Evolutionary conservation across 768 basidiomycete species (phyloP).

Genomic region (Cyclocybe aegerita): DNA sequence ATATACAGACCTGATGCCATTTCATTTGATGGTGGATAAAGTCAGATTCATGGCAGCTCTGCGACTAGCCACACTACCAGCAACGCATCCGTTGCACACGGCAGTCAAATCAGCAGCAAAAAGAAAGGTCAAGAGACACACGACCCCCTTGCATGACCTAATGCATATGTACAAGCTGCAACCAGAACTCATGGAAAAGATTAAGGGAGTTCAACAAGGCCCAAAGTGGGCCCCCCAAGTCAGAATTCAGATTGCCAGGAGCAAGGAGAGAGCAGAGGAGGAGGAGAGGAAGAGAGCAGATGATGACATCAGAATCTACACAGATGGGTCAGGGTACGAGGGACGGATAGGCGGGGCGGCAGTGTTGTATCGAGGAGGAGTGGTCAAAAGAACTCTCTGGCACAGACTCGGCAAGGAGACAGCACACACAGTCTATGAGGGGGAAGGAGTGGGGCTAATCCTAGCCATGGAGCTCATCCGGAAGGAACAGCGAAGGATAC

Average conservation of each 20-base stretch:
- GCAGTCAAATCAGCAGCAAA: not conserved
- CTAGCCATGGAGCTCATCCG: not conserved
- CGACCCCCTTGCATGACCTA: slow-evolving; percentile 20
- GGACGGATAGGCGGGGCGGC: slow-evolving; percentile 9
- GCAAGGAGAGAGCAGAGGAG: slow-evolving; percentile 1
- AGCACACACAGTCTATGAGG: slow-evolving; percentile 12
- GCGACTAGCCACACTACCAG: slow-evolving; percentile 15
- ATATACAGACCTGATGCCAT: slow-evolving; percentile 12
- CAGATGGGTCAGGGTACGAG: slow-evolving; percentile 11
- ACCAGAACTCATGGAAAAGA: slow-evolving; percentile 13
- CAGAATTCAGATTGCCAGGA: not conserved
- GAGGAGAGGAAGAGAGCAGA: not conserved
- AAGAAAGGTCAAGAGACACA: slow-evolving; percentile 9
- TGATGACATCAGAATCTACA: slow-evolving; percentile 1
- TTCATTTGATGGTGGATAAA: not conserved
- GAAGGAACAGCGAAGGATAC: too few species aligned
- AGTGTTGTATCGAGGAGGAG: slow-evolving; percentile 6
- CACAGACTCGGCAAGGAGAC: slow-evolving; percentile 2
- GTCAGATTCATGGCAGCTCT: slow-evolving; percentile 6
- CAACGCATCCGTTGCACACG: slow-evolving; percentile 12
- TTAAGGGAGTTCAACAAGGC: not conserved
- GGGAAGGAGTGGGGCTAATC: slow-evolving; percentile 6
- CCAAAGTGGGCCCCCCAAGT: slow-evolving; percentile 2
- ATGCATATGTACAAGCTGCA: slow-evolving; percentile 6
- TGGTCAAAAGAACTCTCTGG: not conserved